phyloP scores from a whole-genome alignment of 2,329 filamentous ascomycete genomes.

The Fusarium duplospermum region DNA sequence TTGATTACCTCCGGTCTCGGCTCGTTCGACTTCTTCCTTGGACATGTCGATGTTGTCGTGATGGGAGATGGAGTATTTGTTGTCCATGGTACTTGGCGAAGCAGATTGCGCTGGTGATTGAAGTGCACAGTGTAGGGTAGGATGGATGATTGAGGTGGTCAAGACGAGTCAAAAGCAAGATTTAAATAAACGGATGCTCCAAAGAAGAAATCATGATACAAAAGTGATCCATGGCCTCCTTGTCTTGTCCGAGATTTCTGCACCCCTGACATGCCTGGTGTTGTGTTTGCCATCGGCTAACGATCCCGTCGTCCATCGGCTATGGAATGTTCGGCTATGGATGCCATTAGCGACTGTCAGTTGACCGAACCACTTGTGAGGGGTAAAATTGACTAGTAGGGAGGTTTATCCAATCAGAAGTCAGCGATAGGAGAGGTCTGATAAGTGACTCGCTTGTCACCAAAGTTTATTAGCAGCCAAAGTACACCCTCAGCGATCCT shows the following conservation, averaged over 20 bases:
- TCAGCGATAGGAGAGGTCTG: fast-evolving
- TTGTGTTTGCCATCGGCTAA: background rate
- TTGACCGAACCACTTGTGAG: background rate
- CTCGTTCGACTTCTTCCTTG: slow-evolving; percentile 10
- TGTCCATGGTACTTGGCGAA: background rate
- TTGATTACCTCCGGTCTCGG: background rate
- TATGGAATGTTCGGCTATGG: background rate
- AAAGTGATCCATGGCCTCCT: background rate
- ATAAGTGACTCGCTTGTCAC: background rate
- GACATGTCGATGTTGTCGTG: background rate
- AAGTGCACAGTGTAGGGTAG: background rate
- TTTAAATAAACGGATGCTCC: background rate
- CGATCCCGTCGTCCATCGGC: background rate
- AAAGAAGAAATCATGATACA: background rate
- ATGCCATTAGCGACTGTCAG: background rate
- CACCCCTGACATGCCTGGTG: background rate
- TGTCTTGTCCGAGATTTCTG: background rate
- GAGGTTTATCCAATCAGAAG: fast-evolving
- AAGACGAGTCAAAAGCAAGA: background rate
- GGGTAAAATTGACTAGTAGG: background rate
- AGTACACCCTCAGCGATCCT: background rate
- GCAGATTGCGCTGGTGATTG: background rate
- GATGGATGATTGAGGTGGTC: background rate
- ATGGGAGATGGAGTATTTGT: background rate
- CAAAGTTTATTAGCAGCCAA: background rate